These are phyloP conservation scores for Coemansia sp. DNA, from an alignment of 192 early-diverging fungal species.

Conservation along the genomic window DNA sequence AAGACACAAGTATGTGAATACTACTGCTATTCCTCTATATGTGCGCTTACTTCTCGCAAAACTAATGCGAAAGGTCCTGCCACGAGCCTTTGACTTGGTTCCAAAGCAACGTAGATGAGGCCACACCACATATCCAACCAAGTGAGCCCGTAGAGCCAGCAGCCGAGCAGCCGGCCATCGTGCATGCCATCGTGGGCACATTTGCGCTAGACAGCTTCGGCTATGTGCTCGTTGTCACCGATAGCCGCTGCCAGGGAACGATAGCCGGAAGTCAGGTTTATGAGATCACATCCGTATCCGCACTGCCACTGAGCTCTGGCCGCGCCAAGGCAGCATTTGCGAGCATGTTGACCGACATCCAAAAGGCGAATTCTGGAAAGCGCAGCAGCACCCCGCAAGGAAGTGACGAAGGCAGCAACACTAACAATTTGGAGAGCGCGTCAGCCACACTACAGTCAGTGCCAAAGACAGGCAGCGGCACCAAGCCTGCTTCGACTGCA, in stretches of 20 bases:
- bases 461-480: background rate
- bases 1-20: background rate
- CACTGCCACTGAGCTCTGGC: constrained; percentile 31
- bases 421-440: background rate
- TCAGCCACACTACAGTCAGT: background rate
- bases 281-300: constrained; percentile 21
- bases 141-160: constrained; percentile 2
- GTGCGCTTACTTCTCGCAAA: background rate
- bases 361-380: background rate
- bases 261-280: constrained; percentile 24
- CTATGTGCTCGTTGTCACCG: constrained; percentile 38
- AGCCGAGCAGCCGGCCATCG: background rate
- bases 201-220: constrained; percentile 28
- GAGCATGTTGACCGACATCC: background rate
- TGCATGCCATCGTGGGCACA: constrained; percentile 35
- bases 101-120: background rate
- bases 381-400: background rate
- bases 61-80: background rate
- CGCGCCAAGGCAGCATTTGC: constrained; percentile 14
- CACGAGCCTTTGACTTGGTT: background rate
- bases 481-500: background rate
- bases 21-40: too few relatives aligned
- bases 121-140: background rate
- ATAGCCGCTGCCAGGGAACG: constrained; percentile 29
- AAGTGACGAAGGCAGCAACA: background rate